phyloP scores from a whole-genome alignment of 2,329 filamentous ascomycete species.

The Trichoderma sp. region DNA sequence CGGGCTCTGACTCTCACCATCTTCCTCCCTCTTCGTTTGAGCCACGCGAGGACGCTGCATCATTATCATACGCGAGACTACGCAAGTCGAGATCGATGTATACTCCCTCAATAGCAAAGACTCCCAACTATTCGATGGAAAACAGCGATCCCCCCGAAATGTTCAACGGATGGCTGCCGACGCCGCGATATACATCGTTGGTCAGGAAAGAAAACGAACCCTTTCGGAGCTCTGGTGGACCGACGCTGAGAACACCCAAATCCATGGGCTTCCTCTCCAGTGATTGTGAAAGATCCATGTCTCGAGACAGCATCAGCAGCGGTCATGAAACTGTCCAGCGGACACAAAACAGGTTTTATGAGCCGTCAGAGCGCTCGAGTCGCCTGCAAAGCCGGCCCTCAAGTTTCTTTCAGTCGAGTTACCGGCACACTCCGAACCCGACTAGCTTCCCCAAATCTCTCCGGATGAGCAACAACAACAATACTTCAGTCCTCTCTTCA shows the following conservation, averaged over 20 bases:
- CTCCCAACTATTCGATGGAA: slow-evolving; percentile 20
- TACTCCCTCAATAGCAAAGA: slow-evolving; percentile 30
- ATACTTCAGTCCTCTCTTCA: slow-evolving; percentile 34
- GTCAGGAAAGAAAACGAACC: slow-evolving; percentile 32
- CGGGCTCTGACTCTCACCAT: slow-evolving; percentile 25
- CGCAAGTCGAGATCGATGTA: slow-evolving; percentile 58
- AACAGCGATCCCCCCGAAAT: slow-evolving; percentile 18
- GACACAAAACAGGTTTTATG: slow-evolving; percentile 37
- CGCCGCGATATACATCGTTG: slow-evolving; percentile 14
- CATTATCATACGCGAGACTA: slow-evolving; percentile 48
- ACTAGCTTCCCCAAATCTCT: slow-evolving; percentile 48
- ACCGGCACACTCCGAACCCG: slow-evolving; percentile 33
- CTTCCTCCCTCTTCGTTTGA: slow-evolving; percentile 44
- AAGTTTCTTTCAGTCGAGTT: slow-evolving; percentile 42
- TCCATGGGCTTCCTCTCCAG: slow-evolving; percentile 54
- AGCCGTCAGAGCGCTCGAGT: slow-evolving; percentile 35
- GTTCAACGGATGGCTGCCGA: slow-evolving; percentile 12
- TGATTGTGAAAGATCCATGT: slow-evolving; percentile 28
- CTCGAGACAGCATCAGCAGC: slow-evolving; percentile 21
- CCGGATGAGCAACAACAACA: slow-evolving; percentile 38
- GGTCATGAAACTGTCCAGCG: slow-evolving; percentile 36
- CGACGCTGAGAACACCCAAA: slow-evolving; percentile 44
- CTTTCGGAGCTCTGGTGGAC: slow-evolving; percentile 13
- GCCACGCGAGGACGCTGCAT: slow-evolving; percentile 47
- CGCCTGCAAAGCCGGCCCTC: slow-evolving; percentile 43